These are phyloP conservation scores for Yamadazyma sp. DNA, from an alignment of 805 yeast genomes.

Conservation along the genomic window DNA sequence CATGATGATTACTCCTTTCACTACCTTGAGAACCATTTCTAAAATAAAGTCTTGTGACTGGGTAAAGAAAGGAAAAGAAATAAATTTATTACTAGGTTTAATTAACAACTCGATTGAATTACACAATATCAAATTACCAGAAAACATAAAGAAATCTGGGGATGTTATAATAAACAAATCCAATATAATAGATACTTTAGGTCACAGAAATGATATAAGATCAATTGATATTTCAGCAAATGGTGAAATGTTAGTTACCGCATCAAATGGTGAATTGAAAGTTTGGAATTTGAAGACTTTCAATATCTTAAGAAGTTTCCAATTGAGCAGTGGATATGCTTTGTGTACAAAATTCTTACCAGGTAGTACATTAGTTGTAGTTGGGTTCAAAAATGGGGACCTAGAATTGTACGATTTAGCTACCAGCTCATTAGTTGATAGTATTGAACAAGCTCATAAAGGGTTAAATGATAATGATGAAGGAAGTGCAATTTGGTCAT, in stretches of 20 bases:
- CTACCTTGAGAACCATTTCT: slow-evolving; percentile 59
- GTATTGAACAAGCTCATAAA: slow-evolving; percentile 68
- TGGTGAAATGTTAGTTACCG: slow-evolving; percentile 77
- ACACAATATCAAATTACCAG: slow-evolving; percentile 56
- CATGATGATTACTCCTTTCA: slow-evolving; percentile 65
- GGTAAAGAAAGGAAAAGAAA: slow-evolving; percentile 45
- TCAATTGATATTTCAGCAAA: slow-evolving; percentile 80
- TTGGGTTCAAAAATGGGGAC: slow-evolving; percentile 86
- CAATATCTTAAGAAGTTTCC: slow-evolving; percentile 77
- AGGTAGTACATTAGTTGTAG: slow-evolving; percentile 82
- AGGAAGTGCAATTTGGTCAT: slow-evolving; percentile 76
- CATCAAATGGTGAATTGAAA: slow-evolving; percentile 85
- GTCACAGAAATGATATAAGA: slow-evolving; percentile 89
- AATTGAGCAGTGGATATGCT: slow-evolving; percentile 76
- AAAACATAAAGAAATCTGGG: slow-evolving; percentile 48
- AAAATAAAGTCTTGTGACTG: slow-evolving; percentile 69
- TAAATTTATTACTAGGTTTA: slow-evolving; percentile 64
- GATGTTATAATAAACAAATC: slow-evolving; percentile 45
- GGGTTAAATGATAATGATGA: slow-evolving; percentile 35
- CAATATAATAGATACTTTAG: slow-evolving; percentile 67
- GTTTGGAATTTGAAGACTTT: slow-evolving; percentile 79
- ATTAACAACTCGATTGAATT: slow-evolving; percentile 74
- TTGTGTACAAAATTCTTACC: slow-evolving; percentile 80
- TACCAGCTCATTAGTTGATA: slow-evolving; percentile 68
- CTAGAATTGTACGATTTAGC: slow-evolving; percentile 84